Conservation (phyloP, 371 early-diverging fungal species). For the Funneliformis caledonium region DNA sequence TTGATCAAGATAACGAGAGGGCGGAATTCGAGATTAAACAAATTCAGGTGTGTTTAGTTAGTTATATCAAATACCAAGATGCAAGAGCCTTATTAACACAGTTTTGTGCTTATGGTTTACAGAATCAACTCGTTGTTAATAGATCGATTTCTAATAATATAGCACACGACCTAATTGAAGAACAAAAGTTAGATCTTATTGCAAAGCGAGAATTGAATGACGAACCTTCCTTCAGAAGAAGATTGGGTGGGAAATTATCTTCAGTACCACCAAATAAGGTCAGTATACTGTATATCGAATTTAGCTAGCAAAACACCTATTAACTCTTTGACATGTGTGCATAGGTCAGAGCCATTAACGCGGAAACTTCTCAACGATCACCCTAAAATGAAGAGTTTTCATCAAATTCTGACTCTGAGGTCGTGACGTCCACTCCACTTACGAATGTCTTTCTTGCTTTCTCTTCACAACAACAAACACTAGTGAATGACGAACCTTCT, state of each 20-base stretch:
- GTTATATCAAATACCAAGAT: neutral
- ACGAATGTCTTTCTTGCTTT: constrained; percentile 2
- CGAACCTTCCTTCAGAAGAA: neutral
- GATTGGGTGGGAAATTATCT: neutral
- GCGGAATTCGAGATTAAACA: neutral
- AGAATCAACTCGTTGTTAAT: constrained; percentile 16
- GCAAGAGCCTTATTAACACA: neutral
- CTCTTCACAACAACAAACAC: neutral
- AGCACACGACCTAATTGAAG: constrained; percentile 13
- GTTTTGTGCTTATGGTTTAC: neutral
- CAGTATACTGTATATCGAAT: constrained; percentile 15
- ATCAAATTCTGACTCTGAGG: neutral
- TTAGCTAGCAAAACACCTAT: constrained; percentile 4
- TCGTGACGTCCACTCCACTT: neutral
- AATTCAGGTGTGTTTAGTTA: neutral
- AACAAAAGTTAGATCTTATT: constrained; percentile 12
- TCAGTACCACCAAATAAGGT: constrained; percentile 1
- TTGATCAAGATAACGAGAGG: neutral
- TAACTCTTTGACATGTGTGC: neutral
- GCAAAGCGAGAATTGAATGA: neutral
- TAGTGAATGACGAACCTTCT: neutral
- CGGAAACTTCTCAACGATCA: neutral
- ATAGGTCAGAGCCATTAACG: neutral
- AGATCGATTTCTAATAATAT: constrained; percentile 20
- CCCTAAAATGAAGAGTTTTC: too few relatives aligned